Evolutionary conservation across 2,329 filamentous ascomycete genomes (phyloP).

Genomic region (Raffaelea albimanens): DNA sequence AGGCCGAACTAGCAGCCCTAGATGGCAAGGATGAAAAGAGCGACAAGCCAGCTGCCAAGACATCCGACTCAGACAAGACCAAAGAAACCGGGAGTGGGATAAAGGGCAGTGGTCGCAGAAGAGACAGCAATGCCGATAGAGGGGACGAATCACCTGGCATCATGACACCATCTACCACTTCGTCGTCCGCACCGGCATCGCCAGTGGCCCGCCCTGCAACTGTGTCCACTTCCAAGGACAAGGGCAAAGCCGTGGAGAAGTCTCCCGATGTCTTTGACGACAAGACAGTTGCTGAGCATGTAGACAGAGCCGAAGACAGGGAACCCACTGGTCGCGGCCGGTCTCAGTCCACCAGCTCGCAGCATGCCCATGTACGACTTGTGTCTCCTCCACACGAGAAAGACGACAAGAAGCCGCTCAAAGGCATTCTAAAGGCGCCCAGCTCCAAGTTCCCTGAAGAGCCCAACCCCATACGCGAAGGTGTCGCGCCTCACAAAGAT

Average conservation of each 20-base stretch:
- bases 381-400: conserved; percentile 59
- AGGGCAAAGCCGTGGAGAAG: conserved; percentile 4
- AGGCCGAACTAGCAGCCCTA: conserved; percentile 9
- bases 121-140: neutral
- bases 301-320: neutral
- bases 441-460: conserved; percentile 81
- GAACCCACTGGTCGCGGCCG: neutral
- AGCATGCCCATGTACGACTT: conserved; percentile 37
- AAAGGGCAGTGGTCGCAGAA: neutral
- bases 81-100: neutral
- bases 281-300: neutral
- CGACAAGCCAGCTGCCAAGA: neutral
- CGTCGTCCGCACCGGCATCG: conserved; percentile 8
- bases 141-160: conserved; percentile 10
- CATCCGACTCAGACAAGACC: neutral
- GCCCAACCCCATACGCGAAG: conserved; percentile 71
- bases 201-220: conserved; percentile 21
- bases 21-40: conserved; percentile 1
- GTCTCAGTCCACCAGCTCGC: conserved; percentile 10
- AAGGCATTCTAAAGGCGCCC: conserved; percentile 78
- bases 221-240: conserved; percentile 8
- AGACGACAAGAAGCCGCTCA: conserved; percentile 48
- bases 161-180: conserved; percentile 12
- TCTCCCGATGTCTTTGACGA: neutral
- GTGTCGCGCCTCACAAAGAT: conserved; percentile 89